Base-by-base conservation (phyloP, 1,284 basidiomycete species). In the Leccinum solheimii region DNA sequence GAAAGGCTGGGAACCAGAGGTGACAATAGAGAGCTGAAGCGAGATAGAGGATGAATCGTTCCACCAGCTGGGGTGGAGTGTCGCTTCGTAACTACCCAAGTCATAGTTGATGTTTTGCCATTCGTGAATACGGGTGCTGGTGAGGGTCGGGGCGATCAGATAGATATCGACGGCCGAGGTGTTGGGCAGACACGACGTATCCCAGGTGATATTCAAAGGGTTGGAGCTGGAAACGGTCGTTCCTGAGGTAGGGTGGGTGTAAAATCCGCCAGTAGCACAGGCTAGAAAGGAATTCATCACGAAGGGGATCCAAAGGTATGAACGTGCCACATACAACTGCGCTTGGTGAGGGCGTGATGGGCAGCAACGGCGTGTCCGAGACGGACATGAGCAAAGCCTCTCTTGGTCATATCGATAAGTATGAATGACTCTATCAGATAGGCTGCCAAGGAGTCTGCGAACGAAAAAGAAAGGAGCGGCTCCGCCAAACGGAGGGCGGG, bases 61-160 rank as follows among this genome's bases (percentile, higher is more conserved):
- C 91, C 91, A 95, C 92, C 92, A 95, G 43, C 80, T 79, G 0
- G 92, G 87, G 61, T 84, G 75, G 53, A 95, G 75, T 11, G 73
- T 74, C 3, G 83, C 77, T 60, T 80, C 74, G 72, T 86, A 88
- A 58, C 77, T 77, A 27, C 91, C 91, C 6, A 77, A 52, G 3
- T 78, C 68, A 73, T 80, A 88, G 59, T 80, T 76, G 62, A 94
- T 84, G 55, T 78, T 78, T 51, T 82, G 69, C 86, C 86, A 95
- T 54, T 80, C 78, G 66, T 93, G 86, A 62, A 94, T 78, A 43
- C 81, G 80, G 11, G 84, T 76, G 38, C 68, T 75, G 23, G 68
- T 59, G 3, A 79, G 71, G 38, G 74, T 71, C 0, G 89, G 85
- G 1, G 84, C 84, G 71, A 86, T 87, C 57, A 95, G 83, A 72